Percentiles rank a stretch among this genome's conserved stretches.
Evolutionary conservation across 2,329 filamentous ascomycete genomes (phyloP).

Genomic region (Thelonectria discophora): DNA sequence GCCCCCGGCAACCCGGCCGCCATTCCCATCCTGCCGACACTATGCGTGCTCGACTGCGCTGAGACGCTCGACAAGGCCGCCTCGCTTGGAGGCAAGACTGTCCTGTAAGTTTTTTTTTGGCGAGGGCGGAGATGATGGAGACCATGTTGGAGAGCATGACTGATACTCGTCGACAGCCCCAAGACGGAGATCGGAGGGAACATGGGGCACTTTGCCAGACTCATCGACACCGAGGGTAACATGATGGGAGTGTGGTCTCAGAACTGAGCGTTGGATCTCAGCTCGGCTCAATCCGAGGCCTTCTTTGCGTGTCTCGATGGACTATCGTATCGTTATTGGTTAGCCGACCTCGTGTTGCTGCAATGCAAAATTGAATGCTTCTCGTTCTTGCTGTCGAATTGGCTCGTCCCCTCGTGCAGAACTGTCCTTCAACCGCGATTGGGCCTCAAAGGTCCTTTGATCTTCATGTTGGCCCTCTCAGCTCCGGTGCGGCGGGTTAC

Average conservation of each 20-base stretch:
- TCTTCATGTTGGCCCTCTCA: too few species aligned
- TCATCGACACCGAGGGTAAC: conserved; percentile 52
- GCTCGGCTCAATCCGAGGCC: background rate
- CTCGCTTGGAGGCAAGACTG: conserved; percentile 46
- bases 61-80: conserved; percentile 44
- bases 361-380: background rate
- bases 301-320: conserved; percentile 3
- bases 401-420: background rate
- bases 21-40: conserved; percentile 46
- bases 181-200: conserved; percentile 48
- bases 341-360: background rate
- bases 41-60: conserved; percentile 46
- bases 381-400: background rate
- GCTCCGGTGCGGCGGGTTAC: background rate
- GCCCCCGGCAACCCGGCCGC: conserved; percentile 37
- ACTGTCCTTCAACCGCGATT: background rate
- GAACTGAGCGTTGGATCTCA: conserved; percentile 31
- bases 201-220: conserved; percentile 49
- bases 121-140: background rate
- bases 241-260: conserved; percentile 48
- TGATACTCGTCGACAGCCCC: conserved; percentile 36
- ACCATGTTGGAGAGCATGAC: background rate
- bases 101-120: conserved; percentile 45
- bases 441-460: background rate
- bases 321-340: conserved; percentile 9